These are phyloP conservation scores for Jimgerdemannia lactiflua DNA, from an alignment of 192 early-diverging fungal genomes.

Conservation along the genomic window DNA sequence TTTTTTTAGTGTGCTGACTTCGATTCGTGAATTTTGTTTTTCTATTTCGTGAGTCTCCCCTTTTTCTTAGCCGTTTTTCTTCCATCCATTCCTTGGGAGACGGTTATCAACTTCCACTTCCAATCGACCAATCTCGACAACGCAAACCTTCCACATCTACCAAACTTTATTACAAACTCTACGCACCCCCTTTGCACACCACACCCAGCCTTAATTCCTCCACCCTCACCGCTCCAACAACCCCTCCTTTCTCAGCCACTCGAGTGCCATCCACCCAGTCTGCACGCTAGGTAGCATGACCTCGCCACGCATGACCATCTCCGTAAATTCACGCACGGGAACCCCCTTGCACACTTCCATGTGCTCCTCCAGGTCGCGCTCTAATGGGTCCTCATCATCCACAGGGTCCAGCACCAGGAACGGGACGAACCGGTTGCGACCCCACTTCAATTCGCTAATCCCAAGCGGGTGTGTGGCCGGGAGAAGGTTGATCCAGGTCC, in stretches of 20 bases:
- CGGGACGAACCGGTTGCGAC: conserved; percentile 53
- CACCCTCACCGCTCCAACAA: neutral
- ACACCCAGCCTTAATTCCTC: too few relatives aligned
- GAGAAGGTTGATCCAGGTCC: conserved; percentile 40
- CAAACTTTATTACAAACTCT: too few relatives aligned
- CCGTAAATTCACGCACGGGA: conserved; percentile 23
- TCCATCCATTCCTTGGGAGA: too few relatives aligned
- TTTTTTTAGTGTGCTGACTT: too few relatives aligned
- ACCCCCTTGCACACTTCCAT: conserved; percentile 37
- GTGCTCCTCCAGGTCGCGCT: conserved; percentile 49
- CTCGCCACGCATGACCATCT: conserved; percentile 34
- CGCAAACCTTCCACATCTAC: too few relatives aligned
- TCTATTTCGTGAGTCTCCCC: too few relatives aligned
- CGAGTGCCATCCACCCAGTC: conserved; percentile 44
- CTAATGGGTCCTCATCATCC: conserved; percentile 31
- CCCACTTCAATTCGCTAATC: conserved; percentile 60
- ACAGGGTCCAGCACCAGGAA: conserved; percentile 48
- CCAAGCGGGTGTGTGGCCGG: conserved; percentile 40
- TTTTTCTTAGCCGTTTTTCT: too few relatives aligned
- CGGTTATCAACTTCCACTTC: too few relatives aligned
- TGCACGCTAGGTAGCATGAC: conserved; percentile 50
- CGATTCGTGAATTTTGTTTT: too few relatives aligned
- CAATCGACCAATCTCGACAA: too few relatives aligned
- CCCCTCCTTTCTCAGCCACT: conserved; percentile 35
- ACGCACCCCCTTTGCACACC: too few relatives aligned